Percentiles rank a stretch among this genome's conserved stretches.
phyloP scores from a whole-genome alignment of 139 green algal species.

The Desmodesmus armatus region DNA sequence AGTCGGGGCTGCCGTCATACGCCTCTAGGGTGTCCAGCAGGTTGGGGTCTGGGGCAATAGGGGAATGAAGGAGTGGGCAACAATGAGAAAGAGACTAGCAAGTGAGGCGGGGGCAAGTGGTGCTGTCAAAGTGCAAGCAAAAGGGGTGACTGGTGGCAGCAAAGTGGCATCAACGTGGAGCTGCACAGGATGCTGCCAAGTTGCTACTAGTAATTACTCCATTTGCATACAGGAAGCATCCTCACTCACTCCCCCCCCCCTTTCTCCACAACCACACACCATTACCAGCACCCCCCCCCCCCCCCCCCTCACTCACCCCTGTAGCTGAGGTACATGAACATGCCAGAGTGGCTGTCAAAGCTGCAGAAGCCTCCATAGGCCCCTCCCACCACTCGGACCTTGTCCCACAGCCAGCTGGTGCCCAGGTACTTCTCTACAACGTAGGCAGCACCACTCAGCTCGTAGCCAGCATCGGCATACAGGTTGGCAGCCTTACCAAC shows the following conservation, averaged over 20 bases:
- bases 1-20: slow-evolving; percentile 91
- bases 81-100: too few relatives aligned
- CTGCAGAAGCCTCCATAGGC: slow-evolving; percentile 98
- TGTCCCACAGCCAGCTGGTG: slow-evolving; percentile 98
- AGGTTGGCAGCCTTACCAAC: slow-evolving; percentile 98
- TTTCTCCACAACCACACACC: too few relatives aligned
- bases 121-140: too few relatives aligned
- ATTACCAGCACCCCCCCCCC: neutral
- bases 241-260: too few relatives aligned
- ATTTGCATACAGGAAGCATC: too few relatives aligned
- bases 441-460: slow-evolving; percentile 89
- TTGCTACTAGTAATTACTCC: too few relatives aligned
- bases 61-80: too few relatives aligned
- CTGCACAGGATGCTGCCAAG: too few relatives aligned
- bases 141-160: too few relatives aligned
- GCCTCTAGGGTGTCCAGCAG: slow-evolving; percentile 91
- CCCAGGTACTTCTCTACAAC: slow-evolving; percentile 97
- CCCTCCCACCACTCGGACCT: slow-evolving; percentile 94
- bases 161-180: too few relatives aligned
- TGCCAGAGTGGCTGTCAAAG: slow-evolving; percentile 95
- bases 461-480: slow-evolving; percentile 94
- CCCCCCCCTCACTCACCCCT: slow-evolving; percentile 62
- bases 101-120: too few relatives aligned
- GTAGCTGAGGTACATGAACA: slow-evolving; percentile 96
- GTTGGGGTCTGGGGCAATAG: slow-evolving; percentile 95